These are phyloP conservation scores for Rhodamnia rubescens DNA, from an alignment of 345 rosid genomes.

Conservation along the genomic window DNA sequence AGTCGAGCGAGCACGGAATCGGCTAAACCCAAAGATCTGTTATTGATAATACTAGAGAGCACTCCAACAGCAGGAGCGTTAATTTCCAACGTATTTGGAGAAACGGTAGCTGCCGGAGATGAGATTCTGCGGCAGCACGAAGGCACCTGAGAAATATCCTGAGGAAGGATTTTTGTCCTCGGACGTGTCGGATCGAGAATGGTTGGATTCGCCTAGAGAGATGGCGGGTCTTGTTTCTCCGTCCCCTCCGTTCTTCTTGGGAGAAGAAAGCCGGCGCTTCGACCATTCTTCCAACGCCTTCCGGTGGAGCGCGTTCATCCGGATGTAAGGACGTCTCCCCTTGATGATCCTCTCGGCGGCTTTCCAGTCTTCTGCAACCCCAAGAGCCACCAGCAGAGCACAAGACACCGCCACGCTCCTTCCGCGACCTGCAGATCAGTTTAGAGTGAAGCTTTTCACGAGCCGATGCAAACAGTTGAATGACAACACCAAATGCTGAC, in stretches of 20 bases:
- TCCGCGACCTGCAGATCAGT: conserved; percentile 45
- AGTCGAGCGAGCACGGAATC: too few species aligned
- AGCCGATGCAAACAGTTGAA: background rate
- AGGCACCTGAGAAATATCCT: background rate
- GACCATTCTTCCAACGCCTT: conserved; percentile 60
- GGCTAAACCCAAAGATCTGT: background rate
- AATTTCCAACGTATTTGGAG: too few species aligned
- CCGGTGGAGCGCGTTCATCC: conserved; percentile 40
- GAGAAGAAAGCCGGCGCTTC: conserved; percentile 22
- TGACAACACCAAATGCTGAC: background rate
- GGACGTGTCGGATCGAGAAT: too few species aligned
- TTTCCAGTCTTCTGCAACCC: conserved; percentile 54
- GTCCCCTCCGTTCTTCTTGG: too few species aligned
- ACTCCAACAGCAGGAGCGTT: background rate
- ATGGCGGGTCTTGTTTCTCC: too few species aligned
- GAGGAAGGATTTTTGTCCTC: background rate
- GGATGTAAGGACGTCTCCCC: conserved; percentile 39
- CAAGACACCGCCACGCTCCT: conserved; percentile 65
- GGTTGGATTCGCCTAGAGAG: too few species aligned
- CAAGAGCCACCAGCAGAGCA: conserved; percentile 53
- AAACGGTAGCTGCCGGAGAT: background rate
- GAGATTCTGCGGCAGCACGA: background rate
- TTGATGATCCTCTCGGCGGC: conserved; percentile 39
- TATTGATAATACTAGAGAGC: background rate
- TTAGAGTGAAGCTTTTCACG: background rate